Base-by-base conservation (phyloP, 805 yeast genomes). In the Metschnikowia dekortorum region DNA sequence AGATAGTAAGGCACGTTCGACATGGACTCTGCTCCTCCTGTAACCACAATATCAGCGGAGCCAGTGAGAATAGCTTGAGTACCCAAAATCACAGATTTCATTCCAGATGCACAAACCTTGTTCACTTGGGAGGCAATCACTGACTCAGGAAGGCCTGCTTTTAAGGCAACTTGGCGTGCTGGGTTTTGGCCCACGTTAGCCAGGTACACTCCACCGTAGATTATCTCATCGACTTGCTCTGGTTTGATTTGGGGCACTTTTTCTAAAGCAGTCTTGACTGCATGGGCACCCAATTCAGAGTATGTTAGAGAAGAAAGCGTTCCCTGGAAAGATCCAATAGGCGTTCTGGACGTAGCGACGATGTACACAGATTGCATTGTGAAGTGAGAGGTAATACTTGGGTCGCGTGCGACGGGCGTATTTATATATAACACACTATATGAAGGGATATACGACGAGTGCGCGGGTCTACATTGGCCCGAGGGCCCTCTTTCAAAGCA, bases 1-100 rank as follows among this genome's bases (percentile, higher is more conserved):
- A 89, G 65, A 68, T 92, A 92, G 79, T 91, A 92, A 48, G 99
- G 99, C 34, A 91, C 82, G 67, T 94, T 92, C 53, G 96, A 78
- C 99, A 94, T 92, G 51, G 96, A 86, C 74, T 94, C 99, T 60
- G 96, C 94, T 66, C 99, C 99, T 60, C 98, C 99, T 33, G 94
- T 95, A 58, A 94, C 87, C 42, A 94, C 94, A 53, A 94, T 84
- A 64, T 91, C 97, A 50, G 96, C 96, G 56, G 79, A 76, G 48
- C 98, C 97, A 57, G 94, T 80, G 65, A 87, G 70, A 61, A 92
- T 91, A 47, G 91, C 75, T 74, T 91, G 98, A 38, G 97, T 90
- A 55, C 88, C 99, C 53, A 87, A 71, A 61, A 91, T 89, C 62
- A 90, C 83, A 40, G 97, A 82, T 74, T 94, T 92, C 82, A 91